phyloP scores from a whole-genome alignment of 2,329 filamentous ascomycete genomes.

The Calonectria montana region DNA sequence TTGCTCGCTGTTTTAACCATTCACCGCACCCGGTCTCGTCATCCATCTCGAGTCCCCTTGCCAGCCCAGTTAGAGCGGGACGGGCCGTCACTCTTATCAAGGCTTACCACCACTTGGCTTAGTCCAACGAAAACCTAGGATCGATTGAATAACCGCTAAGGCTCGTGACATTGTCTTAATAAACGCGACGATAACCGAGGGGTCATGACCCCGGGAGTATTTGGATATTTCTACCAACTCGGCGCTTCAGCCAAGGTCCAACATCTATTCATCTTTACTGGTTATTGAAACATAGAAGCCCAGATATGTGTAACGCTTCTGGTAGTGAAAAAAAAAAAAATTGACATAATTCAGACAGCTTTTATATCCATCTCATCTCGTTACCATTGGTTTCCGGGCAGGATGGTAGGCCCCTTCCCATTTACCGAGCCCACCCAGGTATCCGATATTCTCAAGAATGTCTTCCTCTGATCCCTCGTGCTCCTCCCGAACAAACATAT shows the following conservation, averaged over 20 bases:
- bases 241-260: neutral
- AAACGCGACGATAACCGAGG: neutral
- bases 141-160: neutral
- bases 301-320: neutral
- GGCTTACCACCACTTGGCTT: neutral
- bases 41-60: neutral
- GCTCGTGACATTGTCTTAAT: neutral
- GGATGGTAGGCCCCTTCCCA: conserved; percentile 15
- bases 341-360: neutral
- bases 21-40: neutral
- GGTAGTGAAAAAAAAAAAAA: neutral
- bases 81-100: neutral
- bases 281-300: neutral
- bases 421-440: conserved; percentile 42
- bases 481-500: conserved; percentile 31
- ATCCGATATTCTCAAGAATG: conserved; percentile 38
- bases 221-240: neutral
- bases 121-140: neutral
- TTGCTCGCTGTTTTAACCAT: no score
- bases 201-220: neutral
- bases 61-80: neutral
- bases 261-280: no score
- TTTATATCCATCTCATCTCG: neutral
- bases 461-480: conserved; percentile 33
- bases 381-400: neutral